Conservation (phyloP, 805 yeast species). For the Saccharomycopsis vini region DNA sequence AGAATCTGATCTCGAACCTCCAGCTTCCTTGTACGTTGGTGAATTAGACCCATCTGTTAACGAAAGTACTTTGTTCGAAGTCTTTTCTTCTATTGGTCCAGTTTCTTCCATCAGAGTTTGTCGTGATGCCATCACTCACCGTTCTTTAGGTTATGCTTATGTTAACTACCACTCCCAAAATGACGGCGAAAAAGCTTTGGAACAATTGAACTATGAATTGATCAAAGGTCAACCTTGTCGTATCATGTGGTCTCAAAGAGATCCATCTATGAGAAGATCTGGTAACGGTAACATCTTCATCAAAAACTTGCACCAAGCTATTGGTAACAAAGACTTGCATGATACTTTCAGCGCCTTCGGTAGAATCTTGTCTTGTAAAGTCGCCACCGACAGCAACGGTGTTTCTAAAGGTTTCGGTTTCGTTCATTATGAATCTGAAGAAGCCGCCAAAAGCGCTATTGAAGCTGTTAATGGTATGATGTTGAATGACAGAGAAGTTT, state of each 20-base stretch:
- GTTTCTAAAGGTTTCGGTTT: slow-evolving; percentile 28
- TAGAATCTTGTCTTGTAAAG: slow-evolving; percentile 90
- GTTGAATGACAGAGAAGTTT: slow-evolving; percentile 91
- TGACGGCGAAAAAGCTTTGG: slow-evolving; percentile 91
- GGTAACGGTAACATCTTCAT: slow-evolving; percentile 96
- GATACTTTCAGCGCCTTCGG: slow-evolving; percentile 98
- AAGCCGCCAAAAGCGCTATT: slow-evolving; percentile 89
- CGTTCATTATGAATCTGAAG: slow-evolving; percentile 90
- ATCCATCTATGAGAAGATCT: slow-evolving; percentile 87
- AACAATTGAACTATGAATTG: slow-evolving; percentile 87
- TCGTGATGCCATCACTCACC: slow-evolving; percentile 95
- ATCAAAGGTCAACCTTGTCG: slow-evolving; percentile 96
- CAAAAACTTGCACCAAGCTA: slow-evolving; percentile 96
- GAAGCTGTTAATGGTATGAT: slow-evolving; percentile 98
- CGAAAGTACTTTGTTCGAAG: slow-evolving; percentile 90
- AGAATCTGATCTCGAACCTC: slow-evolving; percentile 1
- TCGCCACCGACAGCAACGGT: slow-evolving; percentile 81
- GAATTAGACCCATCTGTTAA: slow-evolving; percentile 88
- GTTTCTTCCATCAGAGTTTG: slow-evolving; percentile 97
- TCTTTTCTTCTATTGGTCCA: slow-evolving; percentile 89
- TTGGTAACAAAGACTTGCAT: slow-evolving; percentile 97
- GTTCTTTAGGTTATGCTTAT: slow-evolving; percentile 96
- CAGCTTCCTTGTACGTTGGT: slow-evolving; percentile 66
- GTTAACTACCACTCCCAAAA: slow-evolving; percentile 85
- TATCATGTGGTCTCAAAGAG: slow-evolving; percentile 99